Conservation (phyloP, 179 eudicot genomes). For the Heliamphora pulchella region DNA sequence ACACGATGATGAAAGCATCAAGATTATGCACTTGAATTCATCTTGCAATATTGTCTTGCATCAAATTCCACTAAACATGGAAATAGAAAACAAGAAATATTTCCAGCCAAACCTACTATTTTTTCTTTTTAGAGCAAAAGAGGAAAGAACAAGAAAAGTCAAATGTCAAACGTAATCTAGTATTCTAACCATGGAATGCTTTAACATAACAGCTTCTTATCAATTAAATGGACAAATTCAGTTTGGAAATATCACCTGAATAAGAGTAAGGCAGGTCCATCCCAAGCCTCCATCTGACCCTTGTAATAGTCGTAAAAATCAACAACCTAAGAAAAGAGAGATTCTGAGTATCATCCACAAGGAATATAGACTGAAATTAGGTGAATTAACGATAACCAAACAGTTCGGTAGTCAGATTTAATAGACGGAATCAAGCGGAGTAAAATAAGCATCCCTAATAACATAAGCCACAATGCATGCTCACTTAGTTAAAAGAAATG, state of each 20-base stretch:
- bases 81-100: no score
- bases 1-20: not conserved
- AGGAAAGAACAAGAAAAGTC: not conserved
- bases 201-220: conserved; percentile 1
- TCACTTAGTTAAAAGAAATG: not conserved
- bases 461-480: not conserved
- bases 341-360: not conserved
- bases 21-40: not conserved
- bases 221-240: conserved; percentile 2
- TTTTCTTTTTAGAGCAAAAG: not conserved
- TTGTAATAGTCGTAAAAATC: conserved; percentile 97
- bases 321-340: conserved; percentile 42
- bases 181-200: not conserved
- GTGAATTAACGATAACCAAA: not conserved
- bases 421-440: not conserved
- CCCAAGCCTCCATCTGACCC: conserved; percentile 99
- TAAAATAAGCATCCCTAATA: not conserved
- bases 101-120: not conserved
- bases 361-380: not conserved
- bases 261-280: conserved; percentile 96
- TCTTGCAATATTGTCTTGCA: not conserved
- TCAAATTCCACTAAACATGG: not conserved
- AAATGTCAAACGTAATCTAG: not conserved
- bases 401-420: not conserved
- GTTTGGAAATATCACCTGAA: conserved; percentile 53